phyloP scores from a whole-genome alignment of 192 early-diverging fungal species.

The Pilobolus umbonatus region DNA sequence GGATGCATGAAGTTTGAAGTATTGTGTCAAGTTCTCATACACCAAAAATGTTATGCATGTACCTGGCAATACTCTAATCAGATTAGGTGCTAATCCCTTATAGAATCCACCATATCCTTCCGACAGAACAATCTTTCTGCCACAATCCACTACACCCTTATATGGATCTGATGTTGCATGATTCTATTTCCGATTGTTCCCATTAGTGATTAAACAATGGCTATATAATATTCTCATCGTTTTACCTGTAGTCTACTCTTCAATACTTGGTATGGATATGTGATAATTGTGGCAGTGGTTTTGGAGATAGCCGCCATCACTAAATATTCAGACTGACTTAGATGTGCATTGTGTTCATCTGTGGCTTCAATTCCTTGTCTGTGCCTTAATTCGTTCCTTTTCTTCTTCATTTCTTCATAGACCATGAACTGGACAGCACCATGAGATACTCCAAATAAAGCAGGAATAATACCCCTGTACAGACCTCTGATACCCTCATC shows the following conservation, averaged over 20 bases:
- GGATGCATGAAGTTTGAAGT: slow-evolving; percentile 24
- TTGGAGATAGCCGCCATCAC: slow-evolving; percentile 86
- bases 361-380: slow-evolving; percentile 20
- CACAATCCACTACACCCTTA: slow-evolving; percentile 64
- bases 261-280: slow-evolving; percentile 93
- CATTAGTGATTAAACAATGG: neutral
- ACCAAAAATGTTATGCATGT: slow-evolving; percentile 95
- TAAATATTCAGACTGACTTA: slow-evolving; percentile 69
- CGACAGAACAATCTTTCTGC: slow-evolving; percentile 60
- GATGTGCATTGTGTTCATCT: slow-evolving; percentile 19
- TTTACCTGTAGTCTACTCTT: slow-evolving; percentile 78
- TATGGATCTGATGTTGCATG: slow-evolving; percentile 52
- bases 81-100: slow-evolving; percentile 85
- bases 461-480: slow-evolving; percentile 79
- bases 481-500: slow-evolving; percentile 73
- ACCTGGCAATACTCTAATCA: slow-evolving; percentile 87
- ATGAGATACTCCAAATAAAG: slow-evolving; percentile 90
- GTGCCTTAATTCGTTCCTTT: slow-evolving; percentile 39
- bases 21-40: slow-evolving; percentile 73
- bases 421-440: slow-evolving; percentile 98
- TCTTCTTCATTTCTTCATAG: slow-evolving; percentile 94
- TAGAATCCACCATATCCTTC: slow-evolving; percentile 86
- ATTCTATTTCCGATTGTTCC: slow-evolving; percentile 19
- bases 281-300: slow-evolving; percentile 76
- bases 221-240: slow-evolving; percentile 9